Percentiles rank a stretch among this genome's conserved stretches.
These are phyloP conservation scores for Chrysanthemum seticuspe DNA, from an alignment of 129 eudicot species.

Conservation along the genomic window DNA sequence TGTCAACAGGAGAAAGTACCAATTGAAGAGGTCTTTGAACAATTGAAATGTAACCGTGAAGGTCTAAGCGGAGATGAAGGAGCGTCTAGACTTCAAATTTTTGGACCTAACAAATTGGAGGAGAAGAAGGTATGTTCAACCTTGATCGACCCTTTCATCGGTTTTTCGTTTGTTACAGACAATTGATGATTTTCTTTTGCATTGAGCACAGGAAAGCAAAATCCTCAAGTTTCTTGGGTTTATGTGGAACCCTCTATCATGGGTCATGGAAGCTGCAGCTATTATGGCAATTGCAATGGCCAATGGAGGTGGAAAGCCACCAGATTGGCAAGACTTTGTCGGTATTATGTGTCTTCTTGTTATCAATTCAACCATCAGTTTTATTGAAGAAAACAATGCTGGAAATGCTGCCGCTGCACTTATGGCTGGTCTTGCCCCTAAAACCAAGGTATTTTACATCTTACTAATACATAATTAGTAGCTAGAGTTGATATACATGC, in stretches of 20 bases:
- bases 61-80: constrained; percentile 82
- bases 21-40: constrained; percentile 90
- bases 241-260: constrained; percentile 95
- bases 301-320: constrained; percentile 76
- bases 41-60: constrained; percentile 80
- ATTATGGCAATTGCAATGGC: constrained; percentile 84
- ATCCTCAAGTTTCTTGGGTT: constrained; percentile 88
- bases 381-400: constrained; percentile 88
- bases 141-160: background rate
- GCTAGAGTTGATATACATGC: background rate
- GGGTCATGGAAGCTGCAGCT: constrained; percentile 97
- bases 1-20: constrained; percentile 78
- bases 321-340: constrained; percentile 92
- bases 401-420: constrained; percentile 96
- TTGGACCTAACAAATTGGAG: constrained; percentile 88
- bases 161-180: background rate
- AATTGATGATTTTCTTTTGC: background rate
- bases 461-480: background rate
- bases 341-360: constrained; percentile 89
- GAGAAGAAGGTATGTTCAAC: constrained; percentile 63
- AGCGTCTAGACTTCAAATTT: constrained; percentile 66
- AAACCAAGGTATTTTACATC: constrained; percentile 55
- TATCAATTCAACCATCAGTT: constrained; percentile 89
- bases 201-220: constrained; percentile 68
- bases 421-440: constrained; percentile 97